phyloP scores from a whole-genome alignment of 176 grass and related monocot species.

The Leersia perrieri region DNA sequence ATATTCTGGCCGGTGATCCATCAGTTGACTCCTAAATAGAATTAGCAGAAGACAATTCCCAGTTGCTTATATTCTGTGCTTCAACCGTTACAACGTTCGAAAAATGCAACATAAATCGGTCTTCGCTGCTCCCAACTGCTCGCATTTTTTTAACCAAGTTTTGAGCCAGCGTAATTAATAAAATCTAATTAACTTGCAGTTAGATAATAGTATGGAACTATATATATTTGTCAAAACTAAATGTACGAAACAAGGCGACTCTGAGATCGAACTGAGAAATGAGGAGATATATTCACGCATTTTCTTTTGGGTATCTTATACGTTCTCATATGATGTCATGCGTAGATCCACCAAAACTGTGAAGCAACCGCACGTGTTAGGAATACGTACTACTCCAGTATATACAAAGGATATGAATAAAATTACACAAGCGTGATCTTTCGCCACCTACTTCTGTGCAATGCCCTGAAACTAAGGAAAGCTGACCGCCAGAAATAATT shows the following conservation, averaged over 20 bases:
- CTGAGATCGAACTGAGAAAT: background rate
- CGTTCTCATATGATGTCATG: background rate
- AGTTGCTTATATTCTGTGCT: constrained; percentile 5
- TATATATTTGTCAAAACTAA: background rate
- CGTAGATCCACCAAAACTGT: constrained; percentile 35
- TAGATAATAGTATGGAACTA: background rate
- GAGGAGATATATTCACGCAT: background rate
- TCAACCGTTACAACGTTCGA: constrained; percentile 25
- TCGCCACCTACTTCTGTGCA: constrained; percentile 28
- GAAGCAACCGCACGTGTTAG: constrained; percentile 38
- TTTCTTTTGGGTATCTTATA: background rate
- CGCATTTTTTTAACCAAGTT: background rate
- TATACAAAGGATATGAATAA: constrained; percentile 23
- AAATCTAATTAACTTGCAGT: background rate
- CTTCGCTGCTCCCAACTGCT: background rate
- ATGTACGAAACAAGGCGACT: background rate
- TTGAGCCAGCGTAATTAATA: background rate
- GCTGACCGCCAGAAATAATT: constrained; percentile 23
- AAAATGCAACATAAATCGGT: constrained; percentile 9
- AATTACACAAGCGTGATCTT: background rate
- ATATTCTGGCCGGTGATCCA: background rate
- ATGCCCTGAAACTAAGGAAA: constrained; percentile 34
- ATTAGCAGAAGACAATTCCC: background rate
- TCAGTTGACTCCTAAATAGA: constrained; percentile 41
- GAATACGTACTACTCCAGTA: constrained; percentile 5